phyloP scores from a whole-genome alignment of 164 flowering plant species.

The Houttuynia cordata region DNA sequence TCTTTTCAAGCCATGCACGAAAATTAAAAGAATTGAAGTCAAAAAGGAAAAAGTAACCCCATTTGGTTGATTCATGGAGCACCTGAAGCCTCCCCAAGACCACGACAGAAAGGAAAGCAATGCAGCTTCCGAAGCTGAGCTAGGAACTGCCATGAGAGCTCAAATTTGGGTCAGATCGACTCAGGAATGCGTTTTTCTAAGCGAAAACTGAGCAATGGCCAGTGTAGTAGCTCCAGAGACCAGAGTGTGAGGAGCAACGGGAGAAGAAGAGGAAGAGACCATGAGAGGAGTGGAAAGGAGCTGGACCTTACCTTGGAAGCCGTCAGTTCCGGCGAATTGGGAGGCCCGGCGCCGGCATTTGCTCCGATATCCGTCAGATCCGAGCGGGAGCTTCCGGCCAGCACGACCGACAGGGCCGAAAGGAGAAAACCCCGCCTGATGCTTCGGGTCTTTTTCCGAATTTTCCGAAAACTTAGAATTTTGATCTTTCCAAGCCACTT shows the following conservation, averaged over 20 bases:
- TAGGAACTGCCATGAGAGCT: not conserved
- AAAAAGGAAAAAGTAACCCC: not conserved
- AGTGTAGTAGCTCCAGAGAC: not conserved
- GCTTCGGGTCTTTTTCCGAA: not conserved
- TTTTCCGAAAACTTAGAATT: not conserved
- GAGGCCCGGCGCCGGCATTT: not conserved
- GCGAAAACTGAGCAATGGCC: not conserved
- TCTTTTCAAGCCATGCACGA: too few relatives aligned
- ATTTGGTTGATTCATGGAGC: too few relatives aligned
- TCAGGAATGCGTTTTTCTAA: not conserved
- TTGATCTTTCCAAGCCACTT: not conserved
- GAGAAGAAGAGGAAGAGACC: not conserved
- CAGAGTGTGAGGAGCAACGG: not conserved
- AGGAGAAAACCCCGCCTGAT: not conserved
- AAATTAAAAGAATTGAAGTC: not conserved
- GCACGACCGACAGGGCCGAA: not conserved
- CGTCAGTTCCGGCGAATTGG: not conserved
- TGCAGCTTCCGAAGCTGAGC: not conserved
- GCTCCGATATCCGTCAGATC: not conserved
- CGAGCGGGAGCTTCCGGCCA: too few relatives aligned
- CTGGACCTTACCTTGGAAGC: not conserved
- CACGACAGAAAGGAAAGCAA: not conserved
- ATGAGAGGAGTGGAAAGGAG: not conserved
- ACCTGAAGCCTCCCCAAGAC: not conserved
- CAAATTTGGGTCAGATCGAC: not conserved